phyloP scores from a whole-genome alignment of 108 stramenopile genomes.

The Pseudonitzschia pungens region DNA sequence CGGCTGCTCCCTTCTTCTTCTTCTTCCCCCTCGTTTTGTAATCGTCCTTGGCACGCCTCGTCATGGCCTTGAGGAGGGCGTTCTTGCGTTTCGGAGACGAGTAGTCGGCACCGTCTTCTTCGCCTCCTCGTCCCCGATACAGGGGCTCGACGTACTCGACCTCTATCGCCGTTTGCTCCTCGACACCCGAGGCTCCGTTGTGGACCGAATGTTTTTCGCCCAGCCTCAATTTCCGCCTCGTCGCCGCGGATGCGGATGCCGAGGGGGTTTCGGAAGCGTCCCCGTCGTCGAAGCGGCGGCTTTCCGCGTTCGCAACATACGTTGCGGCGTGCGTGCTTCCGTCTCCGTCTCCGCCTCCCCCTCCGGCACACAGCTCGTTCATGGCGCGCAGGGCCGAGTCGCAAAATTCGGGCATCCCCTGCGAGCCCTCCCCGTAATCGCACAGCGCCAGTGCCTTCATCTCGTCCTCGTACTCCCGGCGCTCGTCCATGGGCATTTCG shows the following conservation, averaged over 20 bases:
- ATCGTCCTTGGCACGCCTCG: slow-evolving; percentile 13
- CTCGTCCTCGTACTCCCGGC: slow-evolving; percentile 11
- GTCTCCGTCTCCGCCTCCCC: not conserved
- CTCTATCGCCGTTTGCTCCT: slow-evolving; percentile 72
- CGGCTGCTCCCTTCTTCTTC: slow-evolving; percentile 1
- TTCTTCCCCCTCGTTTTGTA: slow-evolving; percentile 17
- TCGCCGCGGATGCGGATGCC: not conserved
- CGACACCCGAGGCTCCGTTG: slow-evolving; percentile 24
- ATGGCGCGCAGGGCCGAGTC: slow-evolving; percentile 19
- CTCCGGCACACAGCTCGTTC: slow-evolving; percentile 16
- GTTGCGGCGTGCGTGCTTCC: too few species aligned
- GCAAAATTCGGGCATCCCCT: slow-evolving; percentile 19
- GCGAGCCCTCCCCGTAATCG: not conserved
- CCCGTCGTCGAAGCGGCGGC: not conserved
- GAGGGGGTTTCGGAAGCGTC: not conserved
- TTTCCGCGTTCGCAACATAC: not conserved
- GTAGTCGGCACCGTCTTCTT: not conserved
- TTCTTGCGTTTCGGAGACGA: slow-evolving; percentile 17
- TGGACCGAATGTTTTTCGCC: not conserved
- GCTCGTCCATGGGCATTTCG: slow-evolving; percentile 43
- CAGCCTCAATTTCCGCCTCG: not conserved
- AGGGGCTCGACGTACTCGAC: slow-evolving; percentile 60
- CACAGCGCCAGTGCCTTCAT: slow-evolving; percentile 7
- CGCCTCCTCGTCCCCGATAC: not conserved
- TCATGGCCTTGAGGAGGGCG: slow-evolving; percentile 7